A percentile compares a stretch with the other conserved stretches of the same genome.
These are phyloP conservation scores for Rauvolfia tetraphylla DNA, from an alignment of 257 asterid species.

Conservation along the genomic window DNA sequence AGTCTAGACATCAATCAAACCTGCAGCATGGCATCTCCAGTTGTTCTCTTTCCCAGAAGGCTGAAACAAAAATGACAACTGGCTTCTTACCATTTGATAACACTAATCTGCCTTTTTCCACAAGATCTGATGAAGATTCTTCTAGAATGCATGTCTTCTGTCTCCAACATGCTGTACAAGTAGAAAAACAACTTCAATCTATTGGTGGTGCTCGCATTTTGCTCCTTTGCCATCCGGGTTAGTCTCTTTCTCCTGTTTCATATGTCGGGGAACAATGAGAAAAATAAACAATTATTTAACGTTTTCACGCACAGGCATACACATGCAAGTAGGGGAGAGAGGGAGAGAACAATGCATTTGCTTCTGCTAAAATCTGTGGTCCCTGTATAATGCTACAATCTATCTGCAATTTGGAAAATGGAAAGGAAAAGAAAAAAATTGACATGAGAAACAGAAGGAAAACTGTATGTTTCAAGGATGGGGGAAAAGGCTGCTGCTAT, in stretches of 20 bases:
- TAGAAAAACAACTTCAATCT: conserved; percentile 57
- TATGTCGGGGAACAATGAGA: not conserved
- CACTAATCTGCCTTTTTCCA: conserved; percentile 28
- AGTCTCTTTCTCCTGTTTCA: conserved; percentile 17
- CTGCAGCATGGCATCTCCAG: conserved; percentile 26
- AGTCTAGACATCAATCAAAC: conserved; percentile 37
- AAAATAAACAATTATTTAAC: not conserved
- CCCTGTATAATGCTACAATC: not conserved
- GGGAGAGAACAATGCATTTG: no score
- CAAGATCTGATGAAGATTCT: conserved; percentile 72
- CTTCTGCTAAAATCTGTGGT: not conserved
- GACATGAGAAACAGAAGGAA: not conserved
- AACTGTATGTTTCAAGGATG: not conserved
- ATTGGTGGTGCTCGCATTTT: conserved; percentile 83
- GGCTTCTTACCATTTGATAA: conserved; percentile 30
- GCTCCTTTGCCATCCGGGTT: conserved; percentile 97
- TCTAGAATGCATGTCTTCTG: conserved; percentile 92
- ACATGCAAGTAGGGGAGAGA: no score
- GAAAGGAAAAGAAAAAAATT: not conserved
- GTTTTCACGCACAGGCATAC: not conserved
- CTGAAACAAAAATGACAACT: conserved; percentile 29
- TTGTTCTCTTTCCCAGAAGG: conserved; percentile 29
- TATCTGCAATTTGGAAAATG: not conserved
- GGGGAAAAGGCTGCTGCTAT: not conserved
- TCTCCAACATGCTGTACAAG: conserved; percentile 90